phyloP scores from a whole-genome alignment of 176 grass and related monocot species.

The Areca catechu region DNA sequence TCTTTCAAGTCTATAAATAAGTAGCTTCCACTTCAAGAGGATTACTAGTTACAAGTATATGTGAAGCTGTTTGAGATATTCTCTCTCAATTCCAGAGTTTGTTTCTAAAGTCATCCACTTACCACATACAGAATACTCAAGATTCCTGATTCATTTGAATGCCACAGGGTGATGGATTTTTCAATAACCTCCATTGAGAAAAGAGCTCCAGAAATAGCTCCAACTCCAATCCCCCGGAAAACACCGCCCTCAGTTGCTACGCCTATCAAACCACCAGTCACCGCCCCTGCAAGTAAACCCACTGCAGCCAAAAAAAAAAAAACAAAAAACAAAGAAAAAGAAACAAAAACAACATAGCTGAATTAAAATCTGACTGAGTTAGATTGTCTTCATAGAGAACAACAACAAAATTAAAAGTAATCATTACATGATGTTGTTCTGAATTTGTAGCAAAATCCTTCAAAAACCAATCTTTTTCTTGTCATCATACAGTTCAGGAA shows the following conservation, averaged over 20 bases:
- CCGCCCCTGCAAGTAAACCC: neutral
- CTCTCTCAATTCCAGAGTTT: too few species aligned
- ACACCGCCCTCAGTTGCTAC: constrained; percentile 2
- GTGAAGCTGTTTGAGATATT: too few species aligned
- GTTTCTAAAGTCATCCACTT: constrained; percentile 64
- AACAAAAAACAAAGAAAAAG: neutral
- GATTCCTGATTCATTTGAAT: constrained; percentile 1
- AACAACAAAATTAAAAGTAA: too few species aligned
- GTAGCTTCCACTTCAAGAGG: too few species aligned
- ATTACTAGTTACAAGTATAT: too few species aligned
- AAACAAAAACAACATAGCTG: neutral
- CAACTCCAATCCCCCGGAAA: constrained; percentile 3
- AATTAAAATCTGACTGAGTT: too few species aligned
- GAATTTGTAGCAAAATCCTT: too few species aligned
- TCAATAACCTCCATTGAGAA: constrained; percentile 17
- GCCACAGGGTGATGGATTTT: constrained; percentile 9
- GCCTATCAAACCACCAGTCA: constrained; percentile 7
- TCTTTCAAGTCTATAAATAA: too few species aligned
- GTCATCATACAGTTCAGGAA: too few species aligned
- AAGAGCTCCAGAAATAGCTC: constrained; percentile 15
- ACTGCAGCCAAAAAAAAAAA: constrained; percentile 4
- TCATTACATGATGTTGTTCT: too few species aligned
- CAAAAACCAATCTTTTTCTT: too few species aligned
- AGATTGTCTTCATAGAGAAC: too few species aligned
- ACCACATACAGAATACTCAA: constrained; percentile 14